Evolutionary conservation across 2,329 filamentous ascomycete genomes (phyloP).

Genomic region (Dissoconium aciculare): DNA sequence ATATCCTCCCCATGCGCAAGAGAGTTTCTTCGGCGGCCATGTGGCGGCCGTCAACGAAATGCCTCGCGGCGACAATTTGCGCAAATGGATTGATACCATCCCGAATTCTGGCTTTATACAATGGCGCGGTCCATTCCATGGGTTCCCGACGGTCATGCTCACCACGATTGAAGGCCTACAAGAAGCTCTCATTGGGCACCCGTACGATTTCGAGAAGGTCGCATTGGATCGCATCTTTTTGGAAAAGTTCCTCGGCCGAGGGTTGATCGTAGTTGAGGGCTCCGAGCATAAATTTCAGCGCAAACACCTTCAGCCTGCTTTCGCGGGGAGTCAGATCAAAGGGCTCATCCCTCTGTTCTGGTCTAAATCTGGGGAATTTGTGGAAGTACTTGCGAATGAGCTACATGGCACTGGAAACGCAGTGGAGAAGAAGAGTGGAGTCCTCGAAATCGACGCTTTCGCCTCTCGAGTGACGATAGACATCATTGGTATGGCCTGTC

Average conservation of each 20-base stretch:
- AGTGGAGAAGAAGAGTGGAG: too few species aligned
- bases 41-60: slow-evolving; percentile 20
- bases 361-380: slow-evolving; percentile 32
- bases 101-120: slow-evolving; percentile 20
- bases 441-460: background rate
- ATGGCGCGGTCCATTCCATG: slow-evolving; percentile 27
- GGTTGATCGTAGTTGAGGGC: slow-evolving; percentile 35
- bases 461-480: slow-evolving; percentile 5
- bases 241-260: slow-evolving; percentile 28
- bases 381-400: slow-evolving; percentile 15
- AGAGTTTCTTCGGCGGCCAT: slow-evolving; percentile 22
- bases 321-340: slow-evolving; percentile 71
- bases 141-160: slow-evolving; percentile 70
- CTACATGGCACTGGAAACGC: background rate
- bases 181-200: slow-evolving; percentile 41
- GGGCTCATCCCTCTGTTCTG: slow-evolving; percentile 17
- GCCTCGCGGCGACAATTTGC: slow-evolving; percentile 16
- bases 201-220: slow-evolving; percentile 48
- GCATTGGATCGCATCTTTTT: slow-evolving; percentile 35
- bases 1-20: slow-evolving; percentile 8
- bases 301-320: slow-evolving; percentile 64
- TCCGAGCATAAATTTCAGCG: slow-evolving; percentile 39
- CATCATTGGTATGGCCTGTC: slow-evolving; percentile 6
- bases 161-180: background rate
- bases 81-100: slow-evolving; percentile 2